phyloP scores from a whole-genome alignment of 2,329 filamentous ascomycete species.

The Phaeosphaeriaceae sp. region DNA sequence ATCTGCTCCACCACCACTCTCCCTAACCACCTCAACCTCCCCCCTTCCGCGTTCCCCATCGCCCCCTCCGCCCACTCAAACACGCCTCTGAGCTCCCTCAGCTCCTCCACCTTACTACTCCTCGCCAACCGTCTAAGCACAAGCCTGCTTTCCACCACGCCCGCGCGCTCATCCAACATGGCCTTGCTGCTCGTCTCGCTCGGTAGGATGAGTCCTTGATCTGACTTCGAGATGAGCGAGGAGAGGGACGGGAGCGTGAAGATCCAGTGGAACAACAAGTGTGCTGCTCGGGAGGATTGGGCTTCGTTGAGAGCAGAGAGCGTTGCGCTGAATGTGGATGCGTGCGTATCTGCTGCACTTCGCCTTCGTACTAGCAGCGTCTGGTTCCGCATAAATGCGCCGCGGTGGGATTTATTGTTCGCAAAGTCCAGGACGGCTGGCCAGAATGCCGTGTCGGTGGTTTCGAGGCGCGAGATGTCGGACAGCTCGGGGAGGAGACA shows the following conservation, averaged over 20 bases:
- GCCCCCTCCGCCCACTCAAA: slow-evolving; percentile 70
- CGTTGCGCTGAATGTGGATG: slow-evolving; percentile 74
- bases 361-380: slow-evolving; percentile 77
- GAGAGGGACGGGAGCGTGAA: slow-evolving; percentile 67
- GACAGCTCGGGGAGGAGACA: slow-evolving; percentile 70
- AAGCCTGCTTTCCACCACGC: slow-evolving; percentile 74
- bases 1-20: slow-evolving; percentile 63
- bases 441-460: slow-evolving; percentile 76
- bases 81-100: slow-evolving; percentile 69
- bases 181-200: slow-evolving; percentile 52
- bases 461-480: slow-evolving; percentile 68
- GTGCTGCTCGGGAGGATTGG: slow-evolving; percentile 46
- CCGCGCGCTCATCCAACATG: slow-evolving; percentile 62
- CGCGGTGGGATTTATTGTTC: slow-evolving; percentile 65
- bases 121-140: slow-evolving; percentile 60
- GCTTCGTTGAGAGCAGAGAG: slow-evolving; percentile 74
- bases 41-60: slow-evolving; percentile 39
- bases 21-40: slow-evolving; percentile 61
- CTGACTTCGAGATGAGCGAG: slow-evolving; percentile 60
- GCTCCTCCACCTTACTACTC: slow-evolving; percentile 53
- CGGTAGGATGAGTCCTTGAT: slow-evolving; percentile 59
- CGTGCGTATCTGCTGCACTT: slow-evolving; percentile 62
- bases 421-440: slow-evolving; percentile 78
- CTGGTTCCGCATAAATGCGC: slow-evolving; percentile 72
- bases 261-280: slow-evolving; percentile 73